Base-by-base conservation (phyloP, 2,329 filamentous ascomycete genomes). In the Aplosporella prunicola region DNA sequence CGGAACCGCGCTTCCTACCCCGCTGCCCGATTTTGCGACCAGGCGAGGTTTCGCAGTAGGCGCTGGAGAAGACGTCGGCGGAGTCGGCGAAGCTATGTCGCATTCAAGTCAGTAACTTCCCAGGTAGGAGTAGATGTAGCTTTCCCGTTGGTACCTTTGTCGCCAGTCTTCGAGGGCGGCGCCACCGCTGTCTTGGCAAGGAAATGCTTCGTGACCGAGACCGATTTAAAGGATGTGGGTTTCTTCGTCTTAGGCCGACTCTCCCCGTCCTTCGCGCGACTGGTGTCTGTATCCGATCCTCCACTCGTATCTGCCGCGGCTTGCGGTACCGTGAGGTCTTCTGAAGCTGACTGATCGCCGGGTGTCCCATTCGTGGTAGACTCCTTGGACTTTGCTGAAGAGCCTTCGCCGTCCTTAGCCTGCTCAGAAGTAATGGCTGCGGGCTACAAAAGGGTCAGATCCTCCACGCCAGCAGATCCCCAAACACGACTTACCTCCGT, bases 161-260 rank as follows among this genome's bases (percentile, higher is more conserved):
- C 73, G 26, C 69, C 64, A 22, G 14, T 23, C 25, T 67, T 56
- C 23, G 62, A 49, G 8, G 71, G 63, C 22, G 65, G 60, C n/a
- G 70, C 60, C n/a, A 72, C 57, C 14, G 64, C 68, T 16, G 75
- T 70, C 59, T 89, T 89, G 43, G 82, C 75, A n/a, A 91, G 69
- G 54, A 89, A 93, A 28, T 76, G 86, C 61, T 83, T 87, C 47
- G 88, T 89, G 47, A 89, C 82, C 5, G 82, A 88, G 32, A 91
- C 81, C 13, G 84, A 76, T 61, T 91, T 93, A 69, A 93, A 91
- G 9, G 78, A 80, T 13, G 78, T 65, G 14, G 79, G 78, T 60
- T 85, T 89, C 22, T 78, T 67, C 3, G 78, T 67, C 44, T 59
- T 62, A 52, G 44, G 79, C 71, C 45, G 76, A 43, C 63, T 63